Conservation (phyloP, 1,139 yeast species). For the Zygosaccharomyces sapae region DNA sequence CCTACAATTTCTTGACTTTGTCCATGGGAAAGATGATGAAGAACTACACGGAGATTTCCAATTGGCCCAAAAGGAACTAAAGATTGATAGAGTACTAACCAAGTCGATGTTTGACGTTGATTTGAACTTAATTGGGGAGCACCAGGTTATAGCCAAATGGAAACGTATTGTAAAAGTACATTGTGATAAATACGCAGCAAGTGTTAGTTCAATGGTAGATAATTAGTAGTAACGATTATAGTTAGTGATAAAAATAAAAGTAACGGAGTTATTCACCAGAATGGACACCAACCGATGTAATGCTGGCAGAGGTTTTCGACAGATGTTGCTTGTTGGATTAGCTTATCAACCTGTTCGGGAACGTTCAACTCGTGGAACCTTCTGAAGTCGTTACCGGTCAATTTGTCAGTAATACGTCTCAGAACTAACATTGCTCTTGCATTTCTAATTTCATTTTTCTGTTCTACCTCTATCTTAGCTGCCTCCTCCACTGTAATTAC, state of each 20-base stretch:
- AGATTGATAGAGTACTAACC: slow-evolving; percentile 28
- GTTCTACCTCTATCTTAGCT: slow-evolving; percentile 61
- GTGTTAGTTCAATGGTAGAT: slow-evolving; percentile 7
- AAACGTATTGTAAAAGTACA: slow-evolving; percentile 15
- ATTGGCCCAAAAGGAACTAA: slow-evolving; percentile 25
- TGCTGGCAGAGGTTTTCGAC: slow-evolving; percentile 95
- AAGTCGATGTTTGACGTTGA: slow-evolving; percentile 27
- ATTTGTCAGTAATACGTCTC: slow-evolving; percentile 84
- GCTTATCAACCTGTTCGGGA: slow-evolving; percentile 85
- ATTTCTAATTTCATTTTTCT: slow-evolving; percentile 75
- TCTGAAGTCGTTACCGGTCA: slow-evolving; percentile 90
- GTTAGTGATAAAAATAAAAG: background rate
- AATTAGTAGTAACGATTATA: background rate
- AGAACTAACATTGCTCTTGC: slow-evolving; percentile 90
- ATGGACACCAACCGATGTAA: slow-evolving; percentile 98
- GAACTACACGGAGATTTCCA: slow-evolving; percentile 18
- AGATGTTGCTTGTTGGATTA: slow-evolving; percentile 94
- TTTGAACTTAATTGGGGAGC: slow-evolving; percentile 18
- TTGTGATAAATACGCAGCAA: slow-evolving; percentile 20
- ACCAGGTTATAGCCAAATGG: slow-evolving; percentile 24
- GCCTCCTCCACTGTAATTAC: slow-evolving; percentile 77
- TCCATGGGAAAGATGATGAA: slow-evolving; percentile 23
- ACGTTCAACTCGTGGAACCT: slow-evolving; percentile 68
- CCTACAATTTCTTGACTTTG: slow-evolving; percentile 30
- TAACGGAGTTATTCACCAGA: slow-evolving; percentile 65